These are phyloP conservation scores for Solanum paucissectum DNA, from an alignment of 257 asterid genomes.

Conservation along the genomic window DNA sequence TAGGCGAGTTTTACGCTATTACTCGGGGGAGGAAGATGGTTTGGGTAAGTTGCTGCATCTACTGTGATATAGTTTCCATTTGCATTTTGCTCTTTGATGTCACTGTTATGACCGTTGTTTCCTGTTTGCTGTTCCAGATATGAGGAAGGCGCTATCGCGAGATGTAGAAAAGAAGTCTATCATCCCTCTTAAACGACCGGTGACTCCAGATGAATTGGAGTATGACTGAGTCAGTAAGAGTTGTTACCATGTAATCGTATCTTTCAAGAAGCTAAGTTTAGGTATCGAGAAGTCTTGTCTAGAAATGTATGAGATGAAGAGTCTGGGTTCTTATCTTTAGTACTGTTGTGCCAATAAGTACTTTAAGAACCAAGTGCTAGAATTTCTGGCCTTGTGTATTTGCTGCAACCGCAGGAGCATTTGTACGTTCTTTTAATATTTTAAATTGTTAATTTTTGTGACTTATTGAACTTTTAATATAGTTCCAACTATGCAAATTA, in stretches of 20 bases:
- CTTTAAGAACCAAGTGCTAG: neutral
- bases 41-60: conserved; percentile 49
- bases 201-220: conserved; percentile 93
- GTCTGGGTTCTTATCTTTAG: neutral
- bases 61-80: neutral
- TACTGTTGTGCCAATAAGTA: neutral
- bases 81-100: neutral
- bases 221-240: conserved; percentile 41
- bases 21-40: conserved; percentile 97
- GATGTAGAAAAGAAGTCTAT: conserved; percentile 84
- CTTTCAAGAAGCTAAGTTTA: neutral
- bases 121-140: conserved; percentile 35
- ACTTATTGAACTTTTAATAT: too few relatives aligned
- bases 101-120: neutral
- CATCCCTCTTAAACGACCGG: conserved; percentile 78
- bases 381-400: neutral
- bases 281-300: neutral
- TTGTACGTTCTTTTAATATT: neutral
- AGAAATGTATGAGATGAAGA: neutral
- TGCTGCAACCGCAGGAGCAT: neutral
- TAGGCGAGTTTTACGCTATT: conserved; percentile 86
- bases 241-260: neutral
- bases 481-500: neutral
- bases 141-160: conserved; percentile 93
- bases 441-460: too few relatives aligned